Evolutionary conservation across 2,329 filamentous ascomycete genomes (phyloP), one percentile per base, ranked within the genome.

Genomic region (Pseudogymnoascus destructans): DNA sequence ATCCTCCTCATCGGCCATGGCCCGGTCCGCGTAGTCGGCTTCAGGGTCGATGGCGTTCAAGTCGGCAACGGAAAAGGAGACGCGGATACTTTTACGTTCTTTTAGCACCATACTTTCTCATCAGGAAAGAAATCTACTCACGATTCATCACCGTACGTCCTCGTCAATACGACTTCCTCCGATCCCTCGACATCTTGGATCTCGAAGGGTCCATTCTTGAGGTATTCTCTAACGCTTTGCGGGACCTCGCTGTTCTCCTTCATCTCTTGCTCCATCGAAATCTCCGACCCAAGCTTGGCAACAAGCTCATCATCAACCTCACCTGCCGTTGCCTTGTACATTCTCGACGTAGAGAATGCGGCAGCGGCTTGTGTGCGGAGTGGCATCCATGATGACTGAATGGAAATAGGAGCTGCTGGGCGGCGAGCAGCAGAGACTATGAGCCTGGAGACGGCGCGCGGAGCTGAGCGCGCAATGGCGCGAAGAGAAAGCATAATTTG

Each of bases 121-220:
- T 10, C 30, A 23, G 25, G 32, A 2, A 5, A 42, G 2, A 21
- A 17, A 5, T 23, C 33, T 21, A 36, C 84, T 73, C 73, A 93
- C 89, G 85, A 89, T 77, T 98, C 93, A 63, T 95, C 85, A 67
- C 87, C 87, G 68, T 88, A 92, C 63, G 81, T 85, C 68, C 91
- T 86, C 61, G 83, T 86, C 64, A 98, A 79, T 68, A 86, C 79
- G 65, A 98, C 87, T 66, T 95, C 89, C 75, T 97, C 88, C 72
- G 89, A 81, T 62, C 93, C 93, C 25, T 85, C 78, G 30, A 79
- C 82, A 73, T 98, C 93, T 68, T 88, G 77, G 61, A 93, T 79
- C 78, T 92, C 79, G 73, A 90, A 98, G 38, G 85, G 80, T 69
- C 85, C 85, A 75, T 89, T 92, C 69, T 92, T 84, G 54, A 96